Conservation (phyloP, 1,284 basidiomycete genomes). For the Rhodofomes roseus region DNA sequence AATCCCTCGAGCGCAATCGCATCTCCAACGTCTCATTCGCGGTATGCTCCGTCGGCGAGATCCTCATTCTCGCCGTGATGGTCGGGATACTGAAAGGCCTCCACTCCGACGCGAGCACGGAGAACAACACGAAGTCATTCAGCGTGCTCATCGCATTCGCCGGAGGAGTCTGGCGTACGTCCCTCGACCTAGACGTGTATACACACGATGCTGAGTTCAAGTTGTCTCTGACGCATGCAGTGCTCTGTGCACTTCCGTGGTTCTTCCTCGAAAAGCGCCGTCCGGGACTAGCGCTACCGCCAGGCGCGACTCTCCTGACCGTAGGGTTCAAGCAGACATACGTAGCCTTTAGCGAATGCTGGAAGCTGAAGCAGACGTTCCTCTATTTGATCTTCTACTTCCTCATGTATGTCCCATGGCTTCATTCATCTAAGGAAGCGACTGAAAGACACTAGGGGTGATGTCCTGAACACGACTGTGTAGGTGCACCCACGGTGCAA, state of each 20-base stretch:
- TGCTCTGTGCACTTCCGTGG: slow-evolving; percentile 75
- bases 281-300: slow-evolving; percentile 63
- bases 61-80: slow-evolving; percentile 71
- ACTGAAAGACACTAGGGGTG: slow-evolving; percentile 26
- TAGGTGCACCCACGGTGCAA: slow-evolving; percentile 30
- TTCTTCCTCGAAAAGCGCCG: slow-evolving; percentile 68
- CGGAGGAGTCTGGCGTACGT: slow-evolving; percentile 71
- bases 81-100: slow-evolving; percentile 74
- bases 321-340: slow-evolving; percentile 72
- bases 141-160: slow-evolving; percentile 74
- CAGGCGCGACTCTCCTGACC: slow-evolving; percentile 58
- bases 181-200: slow-evolving; percentile 5
- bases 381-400: slow-evolving; percentile 76
- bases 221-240: slow-evolving; percentile 32
- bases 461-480: slow-evolving; percentile 76
- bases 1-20: slow-evolving; percentile 72
- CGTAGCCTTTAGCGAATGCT: slow-evolving; percentile 62
- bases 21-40: slow-evolving; percentile 79
- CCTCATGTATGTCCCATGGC: slow-evolving; percentile 50
- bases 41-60: slow-evolving; percentile 68
- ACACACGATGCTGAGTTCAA: slow-evolving; percentile 1
- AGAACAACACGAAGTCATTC: slow-evolving; percentile 78
- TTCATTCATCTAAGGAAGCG: slow-evolving; percentile 42
- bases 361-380: slow-evolving; percentile 73
- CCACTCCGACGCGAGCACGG: slow-evolving; percentile 56